Percentiles rank a stretch among this genome's conserved stretches.
phyloP scores from a whole-genome alignment of 139 green algal genomes.

The Tetradesmus lagerheimii region DNA sequence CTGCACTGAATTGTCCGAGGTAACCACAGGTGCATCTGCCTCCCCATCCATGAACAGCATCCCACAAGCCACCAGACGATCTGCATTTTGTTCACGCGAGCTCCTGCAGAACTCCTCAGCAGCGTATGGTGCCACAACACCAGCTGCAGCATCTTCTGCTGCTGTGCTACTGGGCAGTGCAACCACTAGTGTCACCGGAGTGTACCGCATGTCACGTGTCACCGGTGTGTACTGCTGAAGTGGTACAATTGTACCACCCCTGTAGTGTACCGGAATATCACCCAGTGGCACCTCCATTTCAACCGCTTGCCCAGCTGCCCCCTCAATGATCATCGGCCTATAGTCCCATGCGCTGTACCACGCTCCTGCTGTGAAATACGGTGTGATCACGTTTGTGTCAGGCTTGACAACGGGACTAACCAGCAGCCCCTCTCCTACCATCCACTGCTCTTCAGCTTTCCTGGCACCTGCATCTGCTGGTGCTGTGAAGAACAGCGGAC shows the following conservation, averaged over 20 bases:
- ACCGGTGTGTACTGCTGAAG: constrained; percentile 55
- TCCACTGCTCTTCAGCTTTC: constrained; percentile 58
- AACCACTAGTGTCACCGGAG: constrained; percentile 56
- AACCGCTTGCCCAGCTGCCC: no score
- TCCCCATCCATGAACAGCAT: constrained; percentile 27
- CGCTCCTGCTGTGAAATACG: constrained; percentile 72
- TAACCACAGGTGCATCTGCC: neutral
- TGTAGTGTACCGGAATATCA: constrained; percentile 57
- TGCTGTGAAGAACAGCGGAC: constrained; percentile 66
- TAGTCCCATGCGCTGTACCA: constrained; percentile 58
- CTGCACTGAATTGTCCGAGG: constrained; percentile 10
- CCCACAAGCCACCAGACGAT: constrained; percentile 5
- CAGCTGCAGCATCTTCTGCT: neutral
- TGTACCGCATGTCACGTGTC: constrained; percentile 44
- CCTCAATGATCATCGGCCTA: neutral
- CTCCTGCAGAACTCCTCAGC: neutral
- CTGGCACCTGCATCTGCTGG: neutral
- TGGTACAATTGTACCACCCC: constrained; percentile 59
- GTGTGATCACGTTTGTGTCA: constrained; percentile 50
- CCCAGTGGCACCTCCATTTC: constrained; percentile 55
- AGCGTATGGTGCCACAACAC: neutral
- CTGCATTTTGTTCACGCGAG: neutral
- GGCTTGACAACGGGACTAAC: constrained; percentile 73
- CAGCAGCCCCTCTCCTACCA: constrained; percentile 74
- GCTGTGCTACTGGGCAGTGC: constrained; percentile 24